These are phyloP conservation scores for Fraxinus velutina DNA, from an alignment of 305 asterid genomes.

Conservation along the genomic window DNA sequence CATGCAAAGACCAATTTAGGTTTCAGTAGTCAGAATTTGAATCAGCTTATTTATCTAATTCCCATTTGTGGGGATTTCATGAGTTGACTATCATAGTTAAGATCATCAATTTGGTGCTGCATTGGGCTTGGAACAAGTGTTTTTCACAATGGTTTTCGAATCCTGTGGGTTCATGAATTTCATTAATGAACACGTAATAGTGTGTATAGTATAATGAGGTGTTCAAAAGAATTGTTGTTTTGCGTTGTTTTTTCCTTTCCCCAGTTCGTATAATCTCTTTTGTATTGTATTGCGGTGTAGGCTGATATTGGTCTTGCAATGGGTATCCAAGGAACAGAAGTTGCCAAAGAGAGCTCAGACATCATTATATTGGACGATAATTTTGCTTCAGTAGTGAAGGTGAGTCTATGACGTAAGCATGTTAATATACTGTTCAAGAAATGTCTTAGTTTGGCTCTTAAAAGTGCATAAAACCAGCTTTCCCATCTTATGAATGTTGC, in stretches of 20 bases:
- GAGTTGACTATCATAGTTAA: neutral
- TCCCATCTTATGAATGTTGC: neutral
- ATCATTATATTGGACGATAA: slow-evolving; percentile 7
- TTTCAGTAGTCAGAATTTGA: neutral
- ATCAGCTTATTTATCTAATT: neutral
- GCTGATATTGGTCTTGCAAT: slow-evolving; percentile 22
- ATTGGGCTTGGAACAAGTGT: neutral
- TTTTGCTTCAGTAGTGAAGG: neutral
- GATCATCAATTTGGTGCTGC: neutral
- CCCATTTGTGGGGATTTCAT: neutral
- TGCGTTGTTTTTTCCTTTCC: slow-evolving; percentile 6
- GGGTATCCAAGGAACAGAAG: slow-evolving; percentile 19
- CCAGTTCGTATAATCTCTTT: slow-evolving; percentile 13
- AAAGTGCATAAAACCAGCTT: neutral
- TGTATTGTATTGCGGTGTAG: slow-evolving; percentile 37
- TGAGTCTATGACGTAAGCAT: neutral
- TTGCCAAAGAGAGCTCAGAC: slow-evolving; percentile 21
- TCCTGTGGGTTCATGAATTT: neutral
- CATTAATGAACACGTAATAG: slow-evolving; percentile 9
- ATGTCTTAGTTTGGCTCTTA: neutral
- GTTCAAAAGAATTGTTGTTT: neutral
- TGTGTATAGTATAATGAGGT: neutral
- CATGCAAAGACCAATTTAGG: neutral
- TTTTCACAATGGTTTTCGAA: neutral
- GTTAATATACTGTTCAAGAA: neutral